A percentile compares a stretch with the other conserved stretches of the same genome.
Evolutionary conservation across 345 rosid species (phyloP).

Genomic region (Citrus hindsii): DNA sequence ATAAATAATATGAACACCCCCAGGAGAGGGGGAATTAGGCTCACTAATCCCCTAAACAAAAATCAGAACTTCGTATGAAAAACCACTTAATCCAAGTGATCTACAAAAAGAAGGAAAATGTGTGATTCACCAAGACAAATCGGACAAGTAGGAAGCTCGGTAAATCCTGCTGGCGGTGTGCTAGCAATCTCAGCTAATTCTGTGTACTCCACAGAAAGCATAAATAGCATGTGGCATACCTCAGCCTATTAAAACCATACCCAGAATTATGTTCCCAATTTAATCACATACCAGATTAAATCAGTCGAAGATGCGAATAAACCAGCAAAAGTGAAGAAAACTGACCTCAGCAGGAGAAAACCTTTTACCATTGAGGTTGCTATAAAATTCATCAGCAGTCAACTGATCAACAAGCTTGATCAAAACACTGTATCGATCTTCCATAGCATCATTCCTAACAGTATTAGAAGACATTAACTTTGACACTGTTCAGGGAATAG

Average conservation of each 20-base stretch:
- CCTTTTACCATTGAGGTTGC: slow-evolving; percentile 54
- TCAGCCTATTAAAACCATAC: slow-evolving; percentile 54
- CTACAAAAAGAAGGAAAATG: background rate
- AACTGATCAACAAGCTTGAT: slow-evolving; percentile 56
- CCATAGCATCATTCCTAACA: slow-evolving; percentile 82
- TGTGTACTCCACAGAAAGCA: slow-evolving; percentile 58
- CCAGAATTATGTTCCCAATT: background rate
- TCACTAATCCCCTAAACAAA: background rate
- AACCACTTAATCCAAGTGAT: background rate
- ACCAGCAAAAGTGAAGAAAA: background rate
- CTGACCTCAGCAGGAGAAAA: slow-evolving; percentile 84
- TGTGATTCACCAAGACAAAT: slow-evolving; percentile 72
- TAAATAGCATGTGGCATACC: slow-evolving; percentile 71
- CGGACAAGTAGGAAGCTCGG: slow-evolving; percentile 86
- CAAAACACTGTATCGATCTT: slow-evolving; percentile 82
- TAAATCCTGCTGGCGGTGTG: slow-evolving; percentile 60
- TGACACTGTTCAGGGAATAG: background rate
- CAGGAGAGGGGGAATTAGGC: too few species aligned
- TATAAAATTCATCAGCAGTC: slow-evolving; percentile 58
- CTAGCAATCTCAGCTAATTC: slow-evolving; percentile 65
- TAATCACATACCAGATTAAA: background rate
- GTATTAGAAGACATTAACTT: slow-evolving; percentile 3
- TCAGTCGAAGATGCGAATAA: background rate
- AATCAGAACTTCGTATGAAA: background rate
- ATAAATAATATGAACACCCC: background rate